Conservation (phyloP, 805 yeast genomes). For the Ogataea saltuana region DNA sequence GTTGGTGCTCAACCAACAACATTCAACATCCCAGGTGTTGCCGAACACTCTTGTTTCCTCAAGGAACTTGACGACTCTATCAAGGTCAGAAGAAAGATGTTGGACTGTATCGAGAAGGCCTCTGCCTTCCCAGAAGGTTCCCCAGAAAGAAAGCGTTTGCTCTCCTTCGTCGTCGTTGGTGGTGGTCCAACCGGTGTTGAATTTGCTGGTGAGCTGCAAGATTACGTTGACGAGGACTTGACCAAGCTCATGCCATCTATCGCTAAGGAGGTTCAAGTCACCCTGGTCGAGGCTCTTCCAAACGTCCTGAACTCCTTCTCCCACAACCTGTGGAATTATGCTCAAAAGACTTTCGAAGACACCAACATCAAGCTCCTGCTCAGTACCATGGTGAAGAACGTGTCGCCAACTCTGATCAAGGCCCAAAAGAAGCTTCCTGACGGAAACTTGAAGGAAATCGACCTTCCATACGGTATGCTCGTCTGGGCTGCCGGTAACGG, state of each 20-base stretch:
- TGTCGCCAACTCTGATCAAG: slow-evolving; percentile 42
- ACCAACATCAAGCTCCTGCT: slow-evolving; percentile 49
- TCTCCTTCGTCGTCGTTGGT: slow-evolving; percentile 54
- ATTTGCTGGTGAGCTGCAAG: slow-evolving; percentile 57
- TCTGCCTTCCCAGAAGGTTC: slow-evolving; percentile 52
- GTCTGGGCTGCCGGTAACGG: slow-evolving; percentile 63
- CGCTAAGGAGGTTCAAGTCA: slow-evolving; percentile 48
- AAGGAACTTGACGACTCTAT: slow-evolving; percentile 53
- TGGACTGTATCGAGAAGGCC: slow-evolving; percentile 56
- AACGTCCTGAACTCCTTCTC: slow-evolving; percentile 54
- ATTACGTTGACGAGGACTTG: slow-evolving; percentile 56
- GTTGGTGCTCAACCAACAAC: slow-evolving; percentile 61
- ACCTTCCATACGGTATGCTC: slow-evolving; percentile 54
- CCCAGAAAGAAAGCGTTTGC: slow-evolving; percentile 52
- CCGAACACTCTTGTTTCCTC: slow-evolving; percentile 52
- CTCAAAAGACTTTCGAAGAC: slow-evolving; percentile 51
- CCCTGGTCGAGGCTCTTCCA: slow-evolving; percentile 55
- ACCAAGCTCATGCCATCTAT: slow-evolving; percentile 56
- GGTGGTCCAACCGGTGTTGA: slow-evolving; percentile 65
- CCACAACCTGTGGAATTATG: slow-evolving; percentile 51
- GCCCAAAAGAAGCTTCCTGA: slow-evolving; percentile 46
- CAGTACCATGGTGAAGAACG: slow-evolving; percentile 52
- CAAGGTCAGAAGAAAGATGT: slow-evolving; percentile 47
- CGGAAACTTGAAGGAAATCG: slow-evolving; percentile 41
- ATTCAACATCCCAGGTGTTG: slow-evolving; percentile 59